Conservation (phyloP, 495 filamentous ascomycete genomes). For the Polyplosphaeria fusca region DNA sequence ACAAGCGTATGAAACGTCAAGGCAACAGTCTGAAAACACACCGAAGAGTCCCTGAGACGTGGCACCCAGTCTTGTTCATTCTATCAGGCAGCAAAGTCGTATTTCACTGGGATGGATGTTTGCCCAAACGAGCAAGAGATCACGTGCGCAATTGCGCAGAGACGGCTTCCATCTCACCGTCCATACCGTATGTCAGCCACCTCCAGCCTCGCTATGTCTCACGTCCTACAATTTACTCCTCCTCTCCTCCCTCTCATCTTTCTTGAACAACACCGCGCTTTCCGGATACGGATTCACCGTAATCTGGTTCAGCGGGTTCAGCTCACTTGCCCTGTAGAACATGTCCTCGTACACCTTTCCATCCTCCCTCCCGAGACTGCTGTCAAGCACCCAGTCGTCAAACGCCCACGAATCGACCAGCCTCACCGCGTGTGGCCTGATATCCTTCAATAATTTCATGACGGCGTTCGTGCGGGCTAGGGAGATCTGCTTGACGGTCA, state of each 20-base stretch:
- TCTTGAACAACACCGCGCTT: conserved; percentile 58
- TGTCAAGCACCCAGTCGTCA: conserved; percentile 68
- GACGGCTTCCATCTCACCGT: too few species aligned
- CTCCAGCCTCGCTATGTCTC: too few species aligned
- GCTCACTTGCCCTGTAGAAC: conserved; percentile 60
- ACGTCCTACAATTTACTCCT: conserved; percentile 3
- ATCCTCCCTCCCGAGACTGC: conserved; percentile 60
- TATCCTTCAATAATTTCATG: conserved; percentile 62
- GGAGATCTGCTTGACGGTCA: conserved; percentile 63
- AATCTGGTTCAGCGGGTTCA: conserved; percentile 65
- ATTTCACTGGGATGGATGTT: too few species aligned
- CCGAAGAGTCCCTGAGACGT: background rate
- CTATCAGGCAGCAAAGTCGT: too few species aligned
- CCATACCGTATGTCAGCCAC: background rate
- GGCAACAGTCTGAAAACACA: background rate
- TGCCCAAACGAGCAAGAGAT: too few species aligned
- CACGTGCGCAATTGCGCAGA: too few species aligned
- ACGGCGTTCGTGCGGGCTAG: conserved; percentile 58
- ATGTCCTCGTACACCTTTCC: conserved; percentile 69
- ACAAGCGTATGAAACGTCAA: too few species aligned
- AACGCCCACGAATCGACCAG: conserved; percentile 67
- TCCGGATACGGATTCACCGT: conserved; percentile 67
- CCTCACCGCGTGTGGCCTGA: conserved; percentile 63
- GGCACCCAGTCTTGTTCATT: too few species aligned
- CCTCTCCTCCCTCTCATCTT: background rate